Base-by-base conservation (phyloP, 768 basidiomycete species). In the Candolleomyces aberdarensis region DNA sequence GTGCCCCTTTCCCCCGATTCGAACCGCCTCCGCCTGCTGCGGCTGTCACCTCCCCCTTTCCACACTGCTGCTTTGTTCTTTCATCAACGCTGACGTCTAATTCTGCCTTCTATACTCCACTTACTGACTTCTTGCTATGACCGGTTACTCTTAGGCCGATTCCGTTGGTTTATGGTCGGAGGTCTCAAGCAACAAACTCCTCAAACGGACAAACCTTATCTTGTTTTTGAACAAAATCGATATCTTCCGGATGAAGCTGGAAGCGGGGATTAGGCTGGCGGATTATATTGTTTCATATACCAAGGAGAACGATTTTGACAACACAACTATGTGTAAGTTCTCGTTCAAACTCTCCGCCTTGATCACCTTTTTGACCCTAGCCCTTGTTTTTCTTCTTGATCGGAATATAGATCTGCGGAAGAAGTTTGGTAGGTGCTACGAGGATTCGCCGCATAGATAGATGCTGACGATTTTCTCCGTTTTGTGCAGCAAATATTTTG, bases 141-240 rank as follows among this genome's bases (percentile, higher is more conserved):
- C n/a, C 53, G 17, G 39, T 43, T 22, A 39, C 47, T 39, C 57
- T 49, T 64, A 91, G 89, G 86, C 90, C 70, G 91, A 93, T 66
- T 89, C 88, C 5, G 84, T 91, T 57, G 77, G 86, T 49, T 76
- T 93, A 10, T 93, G 91, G 91, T 86, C 84, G 57, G 79, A 82
- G 15, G 82, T 93, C 19, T 88, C 87, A 63, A 81, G 83, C 31
- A 91, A 91, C 74, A 84, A 80, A 66, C 81, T 92, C 26, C 79
- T 93, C 5, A 84, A 83, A 48, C 77, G 82, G 49, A 89, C 91
- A 32, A 87, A 89, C 64, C 76, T 92, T 39, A 87, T 92, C 62
- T 78, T 92, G 50, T 93, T 92, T 76, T 76, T 93, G 56, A 93
- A 92, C 75, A 93, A 93, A 70, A 87, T 87, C 61, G 90, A 92